Base-by-base conservation (phyloP, 148 eudicot genomes). In the Salicornia ramosissima region DNA sequence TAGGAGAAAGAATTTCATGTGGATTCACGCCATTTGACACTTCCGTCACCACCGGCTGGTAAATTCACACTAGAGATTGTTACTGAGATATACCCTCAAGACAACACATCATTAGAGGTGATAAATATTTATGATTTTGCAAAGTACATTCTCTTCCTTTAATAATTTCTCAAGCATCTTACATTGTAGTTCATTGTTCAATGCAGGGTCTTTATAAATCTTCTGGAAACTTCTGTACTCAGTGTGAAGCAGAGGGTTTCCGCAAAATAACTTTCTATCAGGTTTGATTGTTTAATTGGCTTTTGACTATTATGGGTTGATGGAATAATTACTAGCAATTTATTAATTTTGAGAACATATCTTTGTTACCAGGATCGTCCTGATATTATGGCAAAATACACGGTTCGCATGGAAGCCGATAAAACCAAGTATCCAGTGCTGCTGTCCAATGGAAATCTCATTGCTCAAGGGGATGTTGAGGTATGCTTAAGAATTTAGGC, bases 191-290 rank as follows among this genome's bases (percentile, higher is more conserved):
- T n/a, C 56, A 25, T 78, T 65, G 71, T 72, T 30, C 34, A 39
- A 10, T 80, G 29, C 78, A 95, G 99, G 99, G 97, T 64, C 88
- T 95, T 66, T 95, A 95, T 83, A 87, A 87, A 78, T 80, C 97
- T 25, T 89, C 97, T 54, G 87, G 91, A 49, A 91, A 86, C 78
- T 95, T 95, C 82, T 95, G 99, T 74, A 95, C 99, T 31, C 97
- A 95, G 70, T 95, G 99, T 79, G 99, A 95, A 80, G 97, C 99
- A 24, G 99, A 95, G 78, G 99, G 99, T 76, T 95, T 95, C 77
- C 88, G 99, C 3, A 95, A 89, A 78, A 95, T 95, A 72, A 91
- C 97, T 64, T 95, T 82, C 79, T 95, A 84, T 81, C 99, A 91
- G 97, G 99, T 91, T 72, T 16, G 19, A n/a, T 34, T 65, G 33